Evolutionary conservation across 352 stramenopile genomes (phyloP).

Genomic region (Pythium apleroticum): DNA sequence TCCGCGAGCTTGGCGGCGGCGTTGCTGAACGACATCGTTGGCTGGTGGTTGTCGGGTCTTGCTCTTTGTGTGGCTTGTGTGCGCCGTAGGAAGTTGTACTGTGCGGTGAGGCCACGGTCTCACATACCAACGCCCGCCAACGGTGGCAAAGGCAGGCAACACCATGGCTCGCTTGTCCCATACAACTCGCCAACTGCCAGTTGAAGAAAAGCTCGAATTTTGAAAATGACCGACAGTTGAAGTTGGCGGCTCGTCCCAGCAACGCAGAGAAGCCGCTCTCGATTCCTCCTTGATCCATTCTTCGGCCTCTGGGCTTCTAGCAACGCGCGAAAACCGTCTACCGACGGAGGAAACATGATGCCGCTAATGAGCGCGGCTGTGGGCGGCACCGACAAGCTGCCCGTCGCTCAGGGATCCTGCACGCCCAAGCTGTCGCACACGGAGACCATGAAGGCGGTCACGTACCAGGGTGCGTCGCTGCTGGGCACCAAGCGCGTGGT

Average conservation of each 20-base stretch:
- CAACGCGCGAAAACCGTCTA: background rate
- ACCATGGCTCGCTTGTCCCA: too few species aligned
- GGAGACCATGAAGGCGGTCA: constrained; percentile 38
- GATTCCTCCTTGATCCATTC: background rate
- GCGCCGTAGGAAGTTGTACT: background rate
- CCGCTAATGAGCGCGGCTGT: constrained; percentile 24
- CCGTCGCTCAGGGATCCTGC: constrained; percentile 29
- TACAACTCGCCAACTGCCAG: background rate
- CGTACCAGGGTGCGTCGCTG: constrained; percentile 27
- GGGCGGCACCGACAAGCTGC: constrained; percentile 18
- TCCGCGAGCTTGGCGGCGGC: constrained; percentile 35
- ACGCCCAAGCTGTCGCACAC: constrained; percentile 28
- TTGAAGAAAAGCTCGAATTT: background rate
- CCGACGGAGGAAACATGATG: constrained; percentile 15
- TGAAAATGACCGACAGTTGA: background rate
- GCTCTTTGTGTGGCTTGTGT: background rate
- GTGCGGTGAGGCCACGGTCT: background rate
- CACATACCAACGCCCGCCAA: too few species aligned
- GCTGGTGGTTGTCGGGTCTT: background rate
- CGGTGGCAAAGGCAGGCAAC: too few species aligned
- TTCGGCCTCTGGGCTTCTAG: background rate
- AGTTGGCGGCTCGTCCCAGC: background rate
- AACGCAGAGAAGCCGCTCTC: background rate
- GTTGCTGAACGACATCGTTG: constrained; percentile 31
- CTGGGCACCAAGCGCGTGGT: constrained; percentile 22